Evolutionary conservation across 1,139 yeast genomes (phyloP).

Genomic region (Saccharomyces hybrid): DNA sequence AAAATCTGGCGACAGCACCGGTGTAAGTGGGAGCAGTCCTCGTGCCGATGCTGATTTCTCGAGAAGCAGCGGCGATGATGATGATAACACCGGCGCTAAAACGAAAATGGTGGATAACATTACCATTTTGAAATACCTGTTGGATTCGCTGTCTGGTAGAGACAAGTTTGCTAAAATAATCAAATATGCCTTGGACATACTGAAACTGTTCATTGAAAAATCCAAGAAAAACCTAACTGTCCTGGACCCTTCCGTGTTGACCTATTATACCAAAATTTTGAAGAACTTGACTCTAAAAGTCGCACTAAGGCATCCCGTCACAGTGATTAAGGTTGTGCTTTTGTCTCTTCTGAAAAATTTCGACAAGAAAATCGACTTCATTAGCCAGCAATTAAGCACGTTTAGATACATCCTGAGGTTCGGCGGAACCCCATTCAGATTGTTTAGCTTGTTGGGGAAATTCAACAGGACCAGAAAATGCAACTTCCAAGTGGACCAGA

Average conservation of each 20-base stretch:
- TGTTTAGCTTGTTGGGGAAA: constrained; percentile 27
- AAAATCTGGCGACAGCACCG: neutral
- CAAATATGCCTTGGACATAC: constrained; percentile 50
- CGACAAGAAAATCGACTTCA: constrained; percentile 38
- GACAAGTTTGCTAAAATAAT: constrained; percentile 61
- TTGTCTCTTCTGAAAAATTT: constrained; percentile 13
- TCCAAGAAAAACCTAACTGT: constrained; percentile 29
- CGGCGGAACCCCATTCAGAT: constrained; percentile 62
- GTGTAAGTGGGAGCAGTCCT: too few relatives aligned
- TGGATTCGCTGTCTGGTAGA: constrained; percentile 53
- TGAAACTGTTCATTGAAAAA: constrained; percentile 43
- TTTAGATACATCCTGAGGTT: constrained; percentile 66
- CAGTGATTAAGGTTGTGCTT: constrained; percentile 14
- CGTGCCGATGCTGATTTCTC: neutral
- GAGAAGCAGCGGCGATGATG: neutral
- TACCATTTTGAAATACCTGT: constrained; percentile 41
- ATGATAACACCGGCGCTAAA: neutral
- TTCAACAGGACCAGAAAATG: constrained; percentile 9
- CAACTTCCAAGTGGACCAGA: constrained; percentile 6
- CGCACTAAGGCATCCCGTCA: constrained; percentile 18
- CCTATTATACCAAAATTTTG: constrained; percentile 23
- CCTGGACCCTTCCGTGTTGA: constrained; percentile 13
- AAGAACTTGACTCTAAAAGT: constrained; percentile 23
- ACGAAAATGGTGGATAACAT: neutral
- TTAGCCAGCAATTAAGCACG: constrained; percentile 46